Conservation (phyloP, 257 asterid species). For the Penstemon newberryi region DNA sequence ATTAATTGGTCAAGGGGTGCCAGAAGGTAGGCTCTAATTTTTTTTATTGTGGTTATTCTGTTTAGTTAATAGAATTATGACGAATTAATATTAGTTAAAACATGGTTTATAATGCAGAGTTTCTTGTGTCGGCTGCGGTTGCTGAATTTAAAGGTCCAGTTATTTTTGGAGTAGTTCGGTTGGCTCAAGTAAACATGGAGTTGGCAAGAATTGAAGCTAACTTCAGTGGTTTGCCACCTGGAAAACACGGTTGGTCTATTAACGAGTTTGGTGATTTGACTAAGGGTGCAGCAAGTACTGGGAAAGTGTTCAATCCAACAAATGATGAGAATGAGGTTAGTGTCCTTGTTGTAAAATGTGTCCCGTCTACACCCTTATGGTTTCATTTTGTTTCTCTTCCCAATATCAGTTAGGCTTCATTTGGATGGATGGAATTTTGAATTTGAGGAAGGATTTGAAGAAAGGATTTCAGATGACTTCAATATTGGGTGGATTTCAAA, state of each 20-base stretch:
- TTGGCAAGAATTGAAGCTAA: slow-evolving; percentile 83
- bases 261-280: slow-evolving; percentile 92
- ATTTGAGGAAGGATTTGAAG: too few relatives aligned
- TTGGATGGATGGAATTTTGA: too few relatives aligned
- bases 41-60: neutral
- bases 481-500: too few relatives aligned
- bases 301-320: slow-evolving; percentile 61
- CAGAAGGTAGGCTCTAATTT: slow-evolving; percentile 55
- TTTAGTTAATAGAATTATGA: too few relatives aligned
- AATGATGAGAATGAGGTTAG: slow-evolving; percentile 47
- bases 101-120: too few relatives aligned
- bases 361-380: too few relatives aligned
- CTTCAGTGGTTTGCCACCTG: slow-evolving; percentile 85
- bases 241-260: slow-evolving; percentile 85
- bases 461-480: too few relatives aligned
- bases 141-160: slow-evolving; percentile 90
- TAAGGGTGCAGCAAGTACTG: slow-evolving; percentile 86
- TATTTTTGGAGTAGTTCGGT: slow-evolving; percentile 80
- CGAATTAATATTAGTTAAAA: too few relatives aligned
- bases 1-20: slow-evolving; percentile 88
- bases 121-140: slow-evolving; percentile 71
- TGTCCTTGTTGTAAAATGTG: neutral
- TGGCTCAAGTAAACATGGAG: slow-evolving; percentile 91
- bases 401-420: too few relatives aligned
- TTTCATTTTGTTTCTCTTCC: too few relatives aligned